Evolutionary conservation across 1,284 basidiomycete genomes (phyloP).

Genomic region (Apiotrichum akiyoshidainum): DNA sequence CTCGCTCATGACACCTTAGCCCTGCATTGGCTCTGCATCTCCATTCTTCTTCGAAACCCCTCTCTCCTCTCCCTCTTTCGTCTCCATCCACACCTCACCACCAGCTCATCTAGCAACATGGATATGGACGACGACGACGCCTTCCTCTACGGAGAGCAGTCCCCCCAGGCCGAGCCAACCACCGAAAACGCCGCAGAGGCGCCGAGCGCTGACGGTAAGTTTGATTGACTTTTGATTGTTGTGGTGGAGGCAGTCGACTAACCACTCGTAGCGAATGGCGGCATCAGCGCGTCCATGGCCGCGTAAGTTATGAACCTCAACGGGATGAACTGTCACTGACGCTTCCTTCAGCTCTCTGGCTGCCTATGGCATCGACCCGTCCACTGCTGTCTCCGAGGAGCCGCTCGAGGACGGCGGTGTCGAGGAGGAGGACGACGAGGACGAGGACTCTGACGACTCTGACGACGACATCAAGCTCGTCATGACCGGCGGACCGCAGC

Average conservation of each 20-base stretch:
- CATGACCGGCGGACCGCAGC: constrained; percentile 34
- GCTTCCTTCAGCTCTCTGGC: constrained; percentile 35
- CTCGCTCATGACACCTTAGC: no score
- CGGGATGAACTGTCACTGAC: background rate
- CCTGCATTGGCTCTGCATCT: background rate
- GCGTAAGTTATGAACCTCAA: constrained; percentile 22
- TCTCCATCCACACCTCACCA: constrained; percentile 1
- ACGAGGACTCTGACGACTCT: constrained; percentile 46
- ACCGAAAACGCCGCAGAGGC: constrained; percentile 12
- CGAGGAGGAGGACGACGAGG: constrained; percentile 36
- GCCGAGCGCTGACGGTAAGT: background rate
- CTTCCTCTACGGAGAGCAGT: constrained; percentile 46
- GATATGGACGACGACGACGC: constrained; percentile 49
- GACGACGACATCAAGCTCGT: constrained; percentile 51
- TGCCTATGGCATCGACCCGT: constrained; percentile 45
- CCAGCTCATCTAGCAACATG: constrained; percentile 18
- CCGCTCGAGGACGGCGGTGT: constrained; percentile 33
- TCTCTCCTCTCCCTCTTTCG: background rate
- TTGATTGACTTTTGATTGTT: no score
- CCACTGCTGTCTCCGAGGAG: constrained; percentile 29
- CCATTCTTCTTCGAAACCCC: background rate
- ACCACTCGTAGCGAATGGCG: background rate
- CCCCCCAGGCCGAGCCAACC: background rate
- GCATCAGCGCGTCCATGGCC: constrained; percentile 31
- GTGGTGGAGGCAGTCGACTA: no score